Conservation (phyloP, 805 yeast genomes). For the Saccharomycodes ludwigii region DNA sequence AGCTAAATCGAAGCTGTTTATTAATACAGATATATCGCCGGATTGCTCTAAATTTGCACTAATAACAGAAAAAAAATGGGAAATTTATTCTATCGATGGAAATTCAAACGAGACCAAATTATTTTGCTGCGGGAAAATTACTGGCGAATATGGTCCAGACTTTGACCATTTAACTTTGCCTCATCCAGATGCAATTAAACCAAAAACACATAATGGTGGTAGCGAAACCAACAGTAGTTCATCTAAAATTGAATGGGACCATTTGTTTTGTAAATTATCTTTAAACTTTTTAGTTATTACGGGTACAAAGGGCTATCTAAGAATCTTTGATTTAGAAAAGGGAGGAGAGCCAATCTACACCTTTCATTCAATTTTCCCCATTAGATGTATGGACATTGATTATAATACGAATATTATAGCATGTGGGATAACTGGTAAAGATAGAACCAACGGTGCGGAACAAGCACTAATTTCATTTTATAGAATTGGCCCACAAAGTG, state of each 20-base stretch:
- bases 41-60: constrained; percentile 55
- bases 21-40: constrained; percentile 50
- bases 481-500: constrained; percentile 14
- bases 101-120: constrained; percentile 31
- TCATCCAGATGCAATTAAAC: constrained; percentile 7
- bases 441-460: constrained; percentile 51
- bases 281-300: constrained; percentile 49
- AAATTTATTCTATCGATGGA: constrained; percentile 44
- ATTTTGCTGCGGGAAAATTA: constrained; percentile 53
- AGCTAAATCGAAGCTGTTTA: constrained; percentile 34
- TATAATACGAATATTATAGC: constrained; percentile 55
- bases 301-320: constrained; percentile 56
- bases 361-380: constrained; percentile 58
- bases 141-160: constrained; percentile 53
- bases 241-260: constrained; percentile 40
- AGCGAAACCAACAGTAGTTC: not conserved
- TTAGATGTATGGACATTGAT: constrained; percentile 66
- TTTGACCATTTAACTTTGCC: constrained; percentile 28
- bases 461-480: constrained; percentile 67
- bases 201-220: not conserved
- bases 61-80: constrained; percentile 60
- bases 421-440: constrained; percentile 74
- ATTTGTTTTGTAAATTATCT: constrained; percentile 46
- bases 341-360: constrained; percentile 57
- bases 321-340: constrained; percentile 46